Percentiles rank a stretch among this genome's conserved stretches.
phyloP scores from a whole-genome alignment of 352 stramenopile genomes.

The Blastocystis sp. region DNA sequence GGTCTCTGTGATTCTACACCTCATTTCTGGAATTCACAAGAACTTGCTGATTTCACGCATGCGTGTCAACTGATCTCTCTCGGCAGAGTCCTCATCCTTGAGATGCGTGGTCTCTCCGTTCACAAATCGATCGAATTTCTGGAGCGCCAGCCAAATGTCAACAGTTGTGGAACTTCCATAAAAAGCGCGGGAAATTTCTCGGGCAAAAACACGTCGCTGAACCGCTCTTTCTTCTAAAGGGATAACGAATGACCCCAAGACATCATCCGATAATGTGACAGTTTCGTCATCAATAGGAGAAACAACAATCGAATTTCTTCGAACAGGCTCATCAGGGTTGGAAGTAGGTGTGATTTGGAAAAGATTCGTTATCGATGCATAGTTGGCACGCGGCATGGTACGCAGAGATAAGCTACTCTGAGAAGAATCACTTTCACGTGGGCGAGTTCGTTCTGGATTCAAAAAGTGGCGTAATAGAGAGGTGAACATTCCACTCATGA shows the following conservation, averaged over 20 bases:
- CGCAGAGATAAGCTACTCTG: not conserved
- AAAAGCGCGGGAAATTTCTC: not conserved
- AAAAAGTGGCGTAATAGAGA: not conserved
- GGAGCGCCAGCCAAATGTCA: slow-evolving; percentile 12
- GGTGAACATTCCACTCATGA: not conserved
- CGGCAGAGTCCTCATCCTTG: not conserved
- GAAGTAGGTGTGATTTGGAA: not conserved
- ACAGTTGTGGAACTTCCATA: not conserved
- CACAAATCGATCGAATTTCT: not conserved
- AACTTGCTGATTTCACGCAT: slow-evolving; percentile 7
- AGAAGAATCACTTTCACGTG: not conserved
- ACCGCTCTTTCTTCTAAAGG: not conserved
- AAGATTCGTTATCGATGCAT: not conserved
- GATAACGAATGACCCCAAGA: not conserved
- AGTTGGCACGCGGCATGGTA: not conserved
- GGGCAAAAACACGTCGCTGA: not conserved
- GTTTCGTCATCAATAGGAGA: not conserved
- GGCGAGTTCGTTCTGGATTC: not conserved
- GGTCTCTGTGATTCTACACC: not conserved
- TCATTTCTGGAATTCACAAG: not conserved
- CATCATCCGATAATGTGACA: not conserved
- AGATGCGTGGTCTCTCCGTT: not conserved
- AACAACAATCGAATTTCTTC: not conserved
- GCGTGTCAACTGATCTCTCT: not conserved
- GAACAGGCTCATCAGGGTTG: not conserved